These are phyloP conservation scores for Chlorophyllum brunneum DNA, from an alignment of 768 basidiomycete species.

Conservation along the genomic window DNA sequence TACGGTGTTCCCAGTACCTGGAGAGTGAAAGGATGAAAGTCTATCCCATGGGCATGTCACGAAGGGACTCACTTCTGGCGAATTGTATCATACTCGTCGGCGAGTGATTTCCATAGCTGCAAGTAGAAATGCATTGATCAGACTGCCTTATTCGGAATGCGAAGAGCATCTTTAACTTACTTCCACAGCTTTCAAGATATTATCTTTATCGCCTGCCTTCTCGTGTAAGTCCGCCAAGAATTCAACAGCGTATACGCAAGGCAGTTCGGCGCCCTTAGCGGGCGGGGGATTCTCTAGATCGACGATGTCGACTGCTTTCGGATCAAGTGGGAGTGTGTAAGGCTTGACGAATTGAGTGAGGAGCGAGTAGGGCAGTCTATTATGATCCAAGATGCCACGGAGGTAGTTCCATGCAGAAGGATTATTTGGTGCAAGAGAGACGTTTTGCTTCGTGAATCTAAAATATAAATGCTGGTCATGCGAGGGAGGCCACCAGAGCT, in stretches of 20 bases:
- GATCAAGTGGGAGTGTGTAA: conserved; percentile 45
- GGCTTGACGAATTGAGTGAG: conserved; percentile 59
- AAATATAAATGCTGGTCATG: neutral
- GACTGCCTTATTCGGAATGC: conserved; percentile 3
- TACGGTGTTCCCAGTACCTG: conserved; percentile 80
- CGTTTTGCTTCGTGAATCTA: conserved; percentile 81
- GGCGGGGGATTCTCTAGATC: conserved; percentile 78
- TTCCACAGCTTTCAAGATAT: conserved; percentile 43
- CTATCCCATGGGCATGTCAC: neutral
- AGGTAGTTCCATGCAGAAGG: conserved; percentile 97
- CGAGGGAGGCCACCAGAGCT: neutral
- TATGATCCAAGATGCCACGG: conserved; percentile 72
- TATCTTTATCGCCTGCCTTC: conserved; percentile 44
- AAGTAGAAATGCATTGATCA: neutral
- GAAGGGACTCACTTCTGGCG: conserved; percentile 57
- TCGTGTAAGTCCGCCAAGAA: conserved; percentile 80
- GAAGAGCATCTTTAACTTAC: conserved; percentile 27
- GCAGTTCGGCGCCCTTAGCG: conserved; percentile 60
- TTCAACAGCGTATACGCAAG: conserved; percentile 77
- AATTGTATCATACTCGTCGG: conserved; percentile 66
- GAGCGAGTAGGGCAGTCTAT: conserved; percentile 51
- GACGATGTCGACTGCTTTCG: conserved; percentile 38
- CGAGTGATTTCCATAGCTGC: conserved; percentile 71
- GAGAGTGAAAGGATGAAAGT: conserved; percentile 15
- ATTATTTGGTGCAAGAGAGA: conserved; percentile 88